Evolutionary conservation across 2,329 filamentous ascomycete genomes (phyloP), one percentile per base, ranked within the genome.

Genomic region (Trichoderma sp.): DNA sequence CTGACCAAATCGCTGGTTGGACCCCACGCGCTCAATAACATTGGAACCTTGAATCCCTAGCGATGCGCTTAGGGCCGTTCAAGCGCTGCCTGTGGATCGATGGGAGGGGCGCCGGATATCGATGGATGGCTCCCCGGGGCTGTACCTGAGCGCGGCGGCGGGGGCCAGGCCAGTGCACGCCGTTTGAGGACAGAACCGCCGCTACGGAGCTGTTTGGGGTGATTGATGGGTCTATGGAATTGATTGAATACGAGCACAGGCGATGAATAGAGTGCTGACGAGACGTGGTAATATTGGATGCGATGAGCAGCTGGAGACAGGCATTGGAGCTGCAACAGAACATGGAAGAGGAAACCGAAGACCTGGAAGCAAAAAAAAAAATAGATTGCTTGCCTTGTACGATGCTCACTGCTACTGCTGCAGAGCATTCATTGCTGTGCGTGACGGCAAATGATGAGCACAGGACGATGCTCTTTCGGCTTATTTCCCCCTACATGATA

Each of bases 41-140:
- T 3, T 41, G 38, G 38, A 18, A 41, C 38, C 0, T 41, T 6
- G 8, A 41, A 0, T 8, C 38, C 38, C 38, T 41, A 65, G 29
- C 29, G 29, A 14, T 62, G 16, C 59, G n/a, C 9, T 11, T 62
- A 62, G 59, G 59, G 59, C 59, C 29, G 35, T 9, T 62, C 6
- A 18, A 62, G 59, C 60, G 60, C 60, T 7, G 29, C 33, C n/a
- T 31, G 60, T 63, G 60, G 60, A 50, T 38, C 35, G 64, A 14
- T 45, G 33, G 24, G 63, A 41, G 38, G 38, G 38, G 21, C 38
- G 16, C 64, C 64, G 64, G 64, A 45, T 66, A 66, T 63, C 60
- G 18, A 63, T 63, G 60, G 29, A 63, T 45, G 27, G 64, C 38
- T 66, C 64, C 64, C 64, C 64, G 64, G 64, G 64, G 64, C 64